Base-by-base conservation (phyloP, 495 filamentous ascomycete genomes). In the Penicillium mononematosum region DNA sequence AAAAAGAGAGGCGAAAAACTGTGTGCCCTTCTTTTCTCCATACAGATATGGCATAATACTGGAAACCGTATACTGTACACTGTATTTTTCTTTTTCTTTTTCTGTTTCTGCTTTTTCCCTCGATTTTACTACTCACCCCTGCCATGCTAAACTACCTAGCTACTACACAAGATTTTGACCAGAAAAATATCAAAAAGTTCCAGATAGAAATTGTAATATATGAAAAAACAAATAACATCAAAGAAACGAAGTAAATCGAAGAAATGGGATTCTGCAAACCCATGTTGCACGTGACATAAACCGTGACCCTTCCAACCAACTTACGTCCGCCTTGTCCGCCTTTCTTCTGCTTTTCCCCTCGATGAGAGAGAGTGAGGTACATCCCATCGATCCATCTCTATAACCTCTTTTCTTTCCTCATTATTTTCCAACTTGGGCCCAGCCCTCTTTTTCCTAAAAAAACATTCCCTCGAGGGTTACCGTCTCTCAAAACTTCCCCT, bases 251-350 rank as follows among this genome's bases (percentile, higher is more conserved):
- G 41, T 20, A 5, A 31, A 50, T n/a, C 5, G 14, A 2, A 34
- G 47, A 55, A 46, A 27, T 27, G 50, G 46, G 20, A 36, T 63
- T 62, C 58, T 67, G 65, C 62, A 64, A 66, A 65, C 67, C 62
- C 69, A 74, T 75, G 71, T 74, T 70, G 68, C 67, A 77, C 75
- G 75, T 77, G 75, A 77, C 68, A 69, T 59, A 50, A 43, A 60
- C 55, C 56, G 58, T 64, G 50, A 64, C 64, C 66, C 60, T 59
- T 68, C 48, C 49, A 19, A 59, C 58, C 56, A 51, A 61, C 58
- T 46, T 46, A 36, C 14, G 32, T 16, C 14, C 34, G 34, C 0
- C 14, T 48, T 42, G 50, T 58, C 63, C 45, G 54, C 53, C 62
- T 65, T 70, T 63, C 61, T 64, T 56, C 55, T 70, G 58, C 62